Evolutionary conservation across 257 asterid genomes (phyloP), one percentile per base, ranked within the genome.

Genomic region (Linaria vulgaris): DNA sequence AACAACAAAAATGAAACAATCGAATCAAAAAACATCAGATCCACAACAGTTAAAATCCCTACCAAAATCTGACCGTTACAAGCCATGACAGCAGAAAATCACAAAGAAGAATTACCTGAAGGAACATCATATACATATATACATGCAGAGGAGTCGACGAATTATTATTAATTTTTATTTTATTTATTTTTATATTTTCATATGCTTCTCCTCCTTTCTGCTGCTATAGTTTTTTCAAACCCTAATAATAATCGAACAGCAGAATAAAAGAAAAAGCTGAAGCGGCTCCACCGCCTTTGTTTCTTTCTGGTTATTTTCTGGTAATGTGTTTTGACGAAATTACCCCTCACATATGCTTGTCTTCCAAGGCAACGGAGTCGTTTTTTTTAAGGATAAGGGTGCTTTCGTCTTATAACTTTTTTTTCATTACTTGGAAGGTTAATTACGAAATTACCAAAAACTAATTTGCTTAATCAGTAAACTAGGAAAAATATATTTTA

Each of bases 101-200:
- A 55, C 22, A 44, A 52, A n/a, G 64, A 48, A 16, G 23, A 60
- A 23, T 47, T 66, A 55, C 70, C 52, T 22, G 38, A 39, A 27
- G n/a, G 20, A 43, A 21, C 25, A 51, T 64, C 17, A 31, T 71
- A 57, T 60, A 70, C 73, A 70, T 66, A 41, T n/a, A 9, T 15
- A 68, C 53, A 56, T 13, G 46, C 25, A 68, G 54, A 50, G 48
- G 41, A 43, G 68, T 70, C 80, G 73, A 54, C 76, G 50, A 65
- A 75, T 75, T 70, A n/a, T n/a, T n/a, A n/a, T n/a, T n/a, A n/a
- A n/a, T n/a, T 20, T 38, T 43, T 34, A 11, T 12, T 38, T 57
- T 57, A n/a, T 34, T 5, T 23, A n/a, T 34, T 55, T 27, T 27
- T 2, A 27, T 27, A 2, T 27, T 8, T 47, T 62, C 7, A 14